Percentiles rank a stretch among this genome's conserved stretches.
Evolutionary conservation across 164 flowering plant genomes (phyloP).

Genomic region (grape (Vitis vinifera)): ASM3070453v1 NC_081809.1:3395001-3395500

Average conservation of each 20-base stretch:
- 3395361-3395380: no score
- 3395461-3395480: neutral
- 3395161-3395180: conserved; percentile 17
- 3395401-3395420: neutral
- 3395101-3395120: conserved; percentile 47
- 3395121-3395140: conserved; percentile 39
- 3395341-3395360: no score
- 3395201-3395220: neutral
- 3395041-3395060: conserved; percentile 13
- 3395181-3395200: neutral
- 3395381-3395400: neutral
- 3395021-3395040: conserved; percentile 17
- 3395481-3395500: neutral
- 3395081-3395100: conserved; percentile 34
- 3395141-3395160: conserved; percentile 39
- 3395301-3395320: neutral
- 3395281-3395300: neutral
- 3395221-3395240: neutral
- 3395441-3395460: neutral
- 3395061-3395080: conserved; percentile 30
- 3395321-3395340: no score
- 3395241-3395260: neutral
- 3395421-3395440: neutral
- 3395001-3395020: conserved; percentile 10
- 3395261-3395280: neutral